Evolutionary conservation across 768 basidiomycete species (phyloP).

Genomic region (Melanogaster broomeanus): DNA sequence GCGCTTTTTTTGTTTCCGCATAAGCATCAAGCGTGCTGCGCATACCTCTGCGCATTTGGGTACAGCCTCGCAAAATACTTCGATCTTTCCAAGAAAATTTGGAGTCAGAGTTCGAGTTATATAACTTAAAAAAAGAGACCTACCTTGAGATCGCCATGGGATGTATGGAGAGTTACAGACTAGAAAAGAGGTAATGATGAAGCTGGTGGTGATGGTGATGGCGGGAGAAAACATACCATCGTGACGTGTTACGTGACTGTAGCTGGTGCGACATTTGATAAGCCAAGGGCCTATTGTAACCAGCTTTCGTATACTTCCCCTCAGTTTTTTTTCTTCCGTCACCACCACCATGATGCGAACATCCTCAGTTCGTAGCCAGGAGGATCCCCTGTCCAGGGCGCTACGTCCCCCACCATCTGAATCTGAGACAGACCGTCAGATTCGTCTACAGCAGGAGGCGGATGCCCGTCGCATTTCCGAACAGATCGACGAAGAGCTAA

Average conservation of each 20-base stretch:
- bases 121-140: conserved; percentile 2
- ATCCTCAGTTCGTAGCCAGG: conserved; percentile 71
- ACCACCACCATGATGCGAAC: conserved; percentile 58
- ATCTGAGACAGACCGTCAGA: conserved; percentile 61
- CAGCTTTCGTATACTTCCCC: conserved; percentile 13
- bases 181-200: conserved; percentile 29
- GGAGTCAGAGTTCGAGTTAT: neutral
- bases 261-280: neutral
- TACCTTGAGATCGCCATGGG: conserved; percentile 95
- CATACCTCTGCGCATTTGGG: conserved; percentile 93
- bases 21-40: no score
- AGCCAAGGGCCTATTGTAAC: no score
- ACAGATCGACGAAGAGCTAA: conserved; percentile 79
- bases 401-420: conserved; percentile 67
- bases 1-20: conserved; percentile 1
- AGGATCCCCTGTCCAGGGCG: conserved; percentile 73
- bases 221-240: conserved; percentile 28
- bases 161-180: conserved; percentile 95
- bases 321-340: conserved; percentile 26
- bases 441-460: conserved; percentile 63
- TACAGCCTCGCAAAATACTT: conserved; percentile 96
- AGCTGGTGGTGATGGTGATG: conserved; percentile 23
- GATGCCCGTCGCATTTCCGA: conserved; percentile 79
- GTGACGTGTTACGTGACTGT: conserved; percentile 26
- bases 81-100: conserved; percentile 57